Evolutionary conservation across 2,329 filamentous ascomycete species (phyloP), one percentile per base, ranked within the genome.

Genomic region (Chaetothyriales sp.): DNA sequence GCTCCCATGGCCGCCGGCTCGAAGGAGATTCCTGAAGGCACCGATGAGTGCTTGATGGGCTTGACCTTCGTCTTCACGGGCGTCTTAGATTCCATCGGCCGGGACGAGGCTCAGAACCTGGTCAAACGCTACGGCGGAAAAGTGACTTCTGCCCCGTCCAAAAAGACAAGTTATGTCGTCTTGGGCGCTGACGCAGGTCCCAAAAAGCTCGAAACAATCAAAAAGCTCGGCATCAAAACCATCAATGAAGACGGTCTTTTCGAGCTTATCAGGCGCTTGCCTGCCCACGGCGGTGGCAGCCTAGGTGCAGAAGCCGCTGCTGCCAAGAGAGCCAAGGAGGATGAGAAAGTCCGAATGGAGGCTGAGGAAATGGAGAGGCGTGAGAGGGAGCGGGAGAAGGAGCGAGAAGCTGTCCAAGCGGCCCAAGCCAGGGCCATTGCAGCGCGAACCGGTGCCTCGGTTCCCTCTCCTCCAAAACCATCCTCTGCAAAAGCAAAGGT

Each of bases 101-200:
- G 92, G 55, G 89, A 94, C 5, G 89, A 95, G 61, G 90, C 81
- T 1, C 83, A 89, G 58, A 82, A 78, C 44, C 73, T 98, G 18
- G 87, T 97, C 52, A 98, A 98, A 67, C 81, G 83, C 56, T 94
- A 95, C 66, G 94, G 92, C 44, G 92, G 92, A 50, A 97, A 95
- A 69, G 82, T 95, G 20, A 94, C 85, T 8, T 75, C 74, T 8
- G 83, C 81, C 4, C 92, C 94, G 18, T 97, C 90, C 65, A 85
- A 83, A 63, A 97, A 95, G 69, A 98, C 94, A 0, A 92, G 78
- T 63, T 98, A 88, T 64, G 89, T 98, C 46, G 86, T 98, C 15
- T 77, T 98, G 2, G 92, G 92, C 44, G 78, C 77, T 22, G 92
- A 97, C 66, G 92, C 94, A 20, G 92, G 92, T 0, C 92, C 92